Evolutionary conservation across 1,139 yeast genomes (phyloP), one percentile per base, ranked within the genome.

Genomic region (Saccharomycopsis hybrid): DNA sequence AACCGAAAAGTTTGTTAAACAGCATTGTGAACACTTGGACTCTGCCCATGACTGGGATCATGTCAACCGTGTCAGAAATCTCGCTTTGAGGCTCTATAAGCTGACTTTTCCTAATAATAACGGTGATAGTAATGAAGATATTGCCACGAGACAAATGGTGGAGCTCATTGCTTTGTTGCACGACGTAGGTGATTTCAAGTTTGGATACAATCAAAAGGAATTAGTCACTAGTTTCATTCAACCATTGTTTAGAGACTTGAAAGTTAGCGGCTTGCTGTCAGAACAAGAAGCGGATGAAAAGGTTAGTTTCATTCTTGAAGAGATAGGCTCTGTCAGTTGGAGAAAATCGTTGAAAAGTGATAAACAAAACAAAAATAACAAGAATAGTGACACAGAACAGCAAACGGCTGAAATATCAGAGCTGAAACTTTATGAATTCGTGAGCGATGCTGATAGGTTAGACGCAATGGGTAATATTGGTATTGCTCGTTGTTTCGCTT

Each of bases 401-500:
- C n/a, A n/a, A n/a, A n/a, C n/a, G n/a, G n/a, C n/a, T n/a, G n/a
- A n/a, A n/a, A n/a, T n/a, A n/a, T n/a, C n/a, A n/a, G 31, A 29
- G 24, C 32, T 59, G 62, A 33, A 53, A 56, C n/a, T 66, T 51
- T 59, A 64, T 47, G 64, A 62, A 44, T 63, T 64, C 54, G 68
- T 67, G 3, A 66, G 63, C 49, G 71, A 67, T 51, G 71, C 71
- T 2, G 71, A 67, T 52, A 54, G 70, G 41, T 57, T 67, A 5
- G 71, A 67, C 46, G 70, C 71, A 4, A 63, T 66, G 46, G 71
- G 71, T 5, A 63, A 64, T 3, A 55, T 67, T 48, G 71, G 71
- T 5, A 55, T 67, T 31, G 57, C 65, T 41, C 57, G 71, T 25
- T 63, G 60, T 3, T 60, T 68, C 1, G 69, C 69, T 11, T 67